Evolutionary conservation across 306 rosid species (phyloP), one percentile per base, ranked within the genome.

Genomic region (Acmispon strigosus): DNA sequence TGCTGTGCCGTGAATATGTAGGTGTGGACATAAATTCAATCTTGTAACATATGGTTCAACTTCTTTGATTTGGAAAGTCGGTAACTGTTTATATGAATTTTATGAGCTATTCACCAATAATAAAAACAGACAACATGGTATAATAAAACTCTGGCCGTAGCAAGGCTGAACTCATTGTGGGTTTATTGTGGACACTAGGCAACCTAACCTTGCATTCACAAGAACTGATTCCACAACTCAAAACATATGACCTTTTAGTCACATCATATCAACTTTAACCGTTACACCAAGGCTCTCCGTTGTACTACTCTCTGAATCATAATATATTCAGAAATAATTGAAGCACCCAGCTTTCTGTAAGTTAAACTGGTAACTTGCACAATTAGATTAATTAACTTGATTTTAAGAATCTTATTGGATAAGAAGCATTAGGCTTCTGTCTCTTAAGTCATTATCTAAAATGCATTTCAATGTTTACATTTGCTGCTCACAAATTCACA

Each of bases 391-490:
- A 13, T n/a, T 39, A 27, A 66, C 47, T 48, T 48, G 45, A 48
- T 16, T 66, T 27, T 24, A 66, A 29, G 5, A 15, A 5, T 48
- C 48, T 66, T 48, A 29, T 48, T 15, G 43, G 8, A 41, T 8
- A 61, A 36, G 59, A 54, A 55, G 12, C 42, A 14, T 18, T 29
- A 55, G 13, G 59, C 50, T 60, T 27, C 34, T 44, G 17, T 44
- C 51, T 15, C 66, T 65, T 27, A 3, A 13, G 34, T 52, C 58
- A 65, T 43, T 56, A 65, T 44, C 6, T 32, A 5, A 42, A 69
- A 42, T 70, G 66, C 66, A 70, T 18, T 42, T 58, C 58, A 32
- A 45, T 20, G 67, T 44, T 71, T 57, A 43, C 8, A 70, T 4
- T 14, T 45, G 45, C 65, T 43, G 29, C 74, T 55, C 45, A 10